Conservation (phyloP, 2,329 filamentous ascomycete species). For the Xylaria sp. region DNA sequence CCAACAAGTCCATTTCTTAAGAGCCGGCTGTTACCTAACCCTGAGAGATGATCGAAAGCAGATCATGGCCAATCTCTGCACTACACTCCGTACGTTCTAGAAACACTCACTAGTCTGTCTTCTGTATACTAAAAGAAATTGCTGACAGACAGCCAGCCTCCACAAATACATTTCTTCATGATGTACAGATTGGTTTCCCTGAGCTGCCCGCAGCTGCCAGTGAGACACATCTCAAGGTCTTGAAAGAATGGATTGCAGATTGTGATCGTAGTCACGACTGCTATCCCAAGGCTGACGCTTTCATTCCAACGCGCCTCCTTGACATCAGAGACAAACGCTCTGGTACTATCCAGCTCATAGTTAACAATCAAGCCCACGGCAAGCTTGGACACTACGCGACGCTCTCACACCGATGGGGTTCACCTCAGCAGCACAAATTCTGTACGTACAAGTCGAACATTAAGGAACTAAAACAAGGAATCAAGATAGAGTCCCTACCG, state of each 20-base stretch:
- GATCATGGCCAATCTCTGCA: conserved; percentile 6
- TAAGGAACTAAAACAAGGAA: background rate
- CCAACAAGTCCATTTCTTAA: conserved; percentile 12
- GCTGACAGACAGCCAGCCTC: background rate
- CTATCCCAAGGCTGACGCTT: background rate
- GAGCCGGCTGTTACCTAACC: conserved; percentile 2
- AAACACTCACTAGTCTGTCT: background rate
- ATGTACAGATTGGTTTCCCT: conserved; percentile 14
- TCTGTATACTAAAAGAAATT: background rate
- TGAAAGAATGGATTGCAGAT: conserved; percentile 14
- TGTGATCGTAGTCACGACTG: conserved; percentile 7
- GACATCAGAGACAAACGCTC: conserved; percentile 1
- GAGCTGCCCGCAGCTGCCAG: background rate
- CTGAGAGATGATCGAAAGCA: conserved; percentile 7
- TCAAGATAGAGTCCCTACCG: background rate
- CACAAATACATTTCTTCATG: background rate
- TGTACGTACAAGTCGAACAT: conserved; percentile 16
- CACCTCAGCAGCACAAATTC: background rate
- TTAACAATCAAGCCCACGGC: background rate
- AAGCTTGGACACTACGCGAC: background rate
- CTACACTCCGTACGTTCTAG: background rate
- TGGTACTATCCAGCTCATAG: conserved; percentile 4
- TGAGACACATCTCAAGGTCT: conserved; percentile 3
- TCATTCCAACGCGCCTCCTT: conserved; percentile 17
- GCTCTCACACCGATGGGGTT: background rate